Base-by-base conservation (phyloP, 306 rosid species). In the Phaseolus lunatus region DNA sequence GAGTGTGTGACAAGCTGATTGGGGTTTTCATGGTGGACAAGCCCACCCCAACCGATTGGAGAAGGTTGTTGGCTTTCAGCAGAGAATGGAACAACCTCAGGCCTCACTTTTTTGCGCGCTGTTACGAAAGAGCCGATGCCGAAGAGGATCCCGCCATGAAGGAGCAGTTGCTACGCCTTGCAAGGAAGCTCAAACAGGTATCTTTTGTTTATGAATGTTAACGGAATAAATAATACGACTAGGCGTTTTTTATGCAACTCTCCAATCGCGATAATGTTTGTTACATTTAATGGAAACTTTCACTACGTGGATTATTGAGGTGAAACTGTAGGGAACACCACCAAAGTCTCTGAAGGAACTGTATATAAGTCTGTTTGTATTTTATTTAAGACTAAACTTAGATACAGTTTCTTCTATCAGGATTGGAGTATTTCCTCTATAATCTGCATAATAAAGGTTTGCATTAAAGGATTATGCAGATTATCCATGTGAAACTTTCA, bases 11-110 rank as follows among this genome's bases (percentile, higher is more conserved):
- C 79, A 95, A 95, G 84, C 89, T 95, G 16, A 95, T 92, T 83
- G 97, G 84, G 20, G 92, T 95, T 82, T 95, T 95, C 88, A 43
- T 90, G 89, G 95, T 92, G 43, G 99, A 95, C 79, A 95, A 92
- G 83, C 91, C 97, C 35, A 86, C 91, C 41, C 87, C 97, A 33
- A 80, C 90, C 13, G 96, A 95, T 66, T 95, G 97, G 98, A 89
- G 97, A 78, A 87, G 87, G 53, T 84, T 95, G 81, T 73, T 95
- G 9, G 97, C 96, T 81, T 95, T 92, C 78, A 95, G 97, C 80
- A 90, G 75, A 86, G 89, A 86, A 65, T 95, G 97, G 99, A 57
- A 78, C 75, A 82, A 35, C 63, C 84, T 95, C 10, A 87, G 94
- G 70, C 94, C 96, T 2, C 99, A 92, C 80, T 95, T 95, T 78